A percentile compares a stretch with the other conserved stretches of the same genome.
phyloP scores from a whole-genome alignment of 2,329 filamentous ascomycete species.

The Botrytis galanthina region DNA sequence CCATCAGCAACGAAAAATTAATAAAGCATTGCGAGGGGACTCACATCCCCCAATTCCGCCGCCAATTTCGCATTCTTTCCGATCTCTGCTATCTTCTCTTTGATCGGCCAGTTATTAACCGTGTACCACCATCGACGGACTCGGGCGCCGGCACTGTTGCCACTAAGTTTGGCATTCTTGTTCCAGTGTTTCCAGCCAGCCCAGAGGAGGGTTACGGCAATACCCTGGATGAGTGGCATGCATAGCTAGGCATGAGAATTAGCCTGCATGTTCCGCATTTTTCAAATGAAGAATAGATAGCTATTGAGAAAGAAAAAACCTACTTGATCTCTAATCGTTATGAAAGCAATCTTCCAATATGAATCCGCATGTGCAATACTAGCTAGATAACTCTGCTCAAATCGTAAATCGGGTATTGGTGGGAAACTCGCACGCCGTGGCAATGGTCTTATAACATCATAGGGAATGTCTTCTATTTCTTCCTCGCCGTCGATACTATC shows the following conservation, averaged over 20 bases:
- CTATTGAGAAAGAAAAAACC: conserved; percentile 24
- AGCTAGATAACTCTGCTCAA: conserved; percentile 96
- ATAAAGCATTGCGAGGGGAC: conserved; percentile 29
- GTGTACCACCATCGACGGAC: conserved; percentile 91
- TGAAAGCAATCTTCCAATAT: conserved; percentile 76
- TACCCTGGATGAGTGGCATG: conserved; percentile 82
- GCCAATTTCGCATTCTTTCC: conserved; percentile 38
- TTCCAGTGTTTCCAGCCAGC: conserved; percentile 93
- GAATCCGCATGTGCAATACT: conserved; percentile 79
- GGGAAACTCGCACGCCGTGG: conserved; percentile 55
- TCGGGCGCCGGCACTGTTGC: conserved; percentile 71
- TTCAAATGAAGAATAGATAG: not conserved
- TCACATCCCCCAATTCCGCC: conserved; percentile 44
- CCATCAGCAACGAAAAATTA: conserved; percentile 33
- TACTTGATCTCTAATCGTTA: conserved; percentile 89
- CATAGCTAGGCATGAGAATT: conserved; percentile 56
- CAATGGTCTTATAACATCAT: conserved; percentile 58
- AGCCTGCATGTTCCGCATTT: conserved; percentile 14
- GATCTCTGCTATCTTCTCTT: conserved; percentile 38
- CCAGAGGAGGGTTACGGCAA: conserved; percentile 82
- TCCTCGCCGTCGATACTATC: conserved; percentile 43
- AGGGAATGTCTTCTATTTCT: conserved; percentile 64
- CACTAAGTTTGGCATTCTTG: conserved; percentile 70
- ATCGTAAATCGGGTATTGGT: conserved; percentile 82
- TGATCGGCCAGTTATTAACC: conserved; percentile 85